phyloP scores from a whole-genome alignment of 106 monocot genomes.

The Xerophyta viscosa region DNA sequence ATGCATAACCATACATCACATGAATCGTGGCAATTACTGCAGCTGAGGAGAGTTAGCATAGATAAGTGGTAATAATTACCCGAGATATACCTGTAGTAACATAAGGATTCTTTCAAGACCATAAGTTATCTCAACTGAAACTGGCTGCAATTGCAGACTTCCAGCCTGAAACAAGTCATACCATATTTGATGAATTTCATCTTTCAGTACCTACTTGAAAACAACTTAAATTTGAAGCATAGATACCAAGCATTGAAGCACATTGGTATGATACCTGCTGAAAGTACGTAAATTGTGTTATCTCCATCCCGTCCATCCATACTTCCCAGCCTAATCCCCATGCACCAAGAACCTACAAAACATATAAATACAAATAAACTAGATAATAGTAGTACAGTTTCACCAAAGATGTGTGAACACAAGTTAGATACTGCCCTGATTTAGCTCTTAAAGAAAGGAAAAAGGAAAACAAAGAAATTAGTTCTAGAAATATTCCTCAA shows the following conservation, averaged over 20 bases:
- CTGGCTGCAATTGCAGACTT: slow-evolving; percentile 73
- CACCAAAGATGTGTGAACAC: too few species aligned
- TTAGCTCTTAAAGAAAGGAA: too few species aligned
- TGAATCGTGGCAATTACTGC: too few species aligned
- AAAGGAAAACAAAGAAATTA: too few species aligned
- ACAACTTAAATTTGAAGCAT: neutral
- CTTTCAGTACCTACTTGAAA: neutral
- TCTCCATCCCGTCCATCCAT: slow-evolving; percentile 99
- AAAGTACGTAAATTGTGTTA: slow-evolving; percentile 98
- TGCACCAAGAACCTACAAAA: slow-evolving; percentile 88
- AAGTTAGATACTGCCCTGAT: too few species aligned
- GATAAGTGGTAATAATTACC: neutral
- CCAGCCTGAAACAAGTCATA: slow-evolving; percentile 35
- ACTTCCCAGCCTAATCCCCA: slow-evolving; percentile 99
- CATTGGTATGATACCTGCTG: slow-evolving; percentile 57
- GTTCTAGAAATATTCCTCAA: too few species aligned
- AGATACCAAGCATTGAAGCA: neutral
- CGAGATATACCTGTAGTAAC: slow-evolving; percentile 71
- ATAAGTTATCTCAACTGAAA: slow-evolving; percentile 97
- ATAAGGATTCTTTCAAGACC: slow-evolving; percentile 94
- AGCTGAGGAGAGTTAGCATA: neutral
- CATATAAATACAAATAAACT: slow-evolving; percentile 1
- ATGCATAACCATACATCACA: too few species aligned
- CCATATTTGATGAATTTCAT: neutral
- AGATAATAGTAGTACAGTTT: too few species aligned